Conservation (phyloP, 768 basidiomycete species). For the Psilocybe azurescens region DNA sequence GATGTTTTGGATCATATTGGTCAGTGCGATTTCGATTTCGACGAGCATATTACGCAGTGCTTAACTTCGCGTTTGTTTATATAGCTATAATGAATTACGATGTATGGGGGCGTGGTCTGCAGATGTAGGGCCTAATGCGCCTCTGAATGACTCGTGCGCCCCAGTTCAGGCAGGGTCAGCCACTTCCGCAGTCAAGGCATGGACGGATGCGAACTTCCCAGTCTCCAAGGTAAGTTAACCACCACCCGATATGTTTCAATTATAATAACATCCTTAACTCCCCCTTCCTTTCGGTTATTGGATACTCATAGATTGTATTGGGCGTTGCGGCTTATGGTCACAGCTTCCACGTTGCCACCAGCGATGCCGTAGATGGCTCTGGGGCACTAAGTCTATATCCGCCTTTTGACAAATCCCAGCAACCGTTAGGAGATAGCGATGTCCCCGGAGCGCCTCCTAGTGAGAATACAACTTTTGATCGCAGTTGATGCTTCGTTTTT, state of each 20-base stretch:
- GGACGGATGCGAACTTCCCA: conserved; percentile 81
- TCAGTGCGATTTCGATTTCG: conserved; percentile 20
- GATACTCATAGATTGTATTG: conserved; percentile 60
- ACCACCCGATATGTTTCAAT: neutral
- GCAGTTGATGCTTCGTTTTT: neutral
- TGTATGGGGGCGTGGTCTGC: conserved; percentile 56
- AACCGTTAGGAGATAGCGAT: conserved; percentile 55
- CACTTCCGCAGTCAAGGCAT: conserved; percentile 68
- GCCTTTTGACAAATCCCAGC: conserved; percentile 48
- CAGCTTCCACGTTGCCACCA: conserved; percentile 58
- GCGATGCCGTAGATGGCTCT: conserved; percentile 41
- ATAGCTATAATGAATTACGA: conserved; percentile 72
- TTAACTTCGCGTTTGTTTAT: neutral
- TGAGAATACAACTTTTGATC: conserved; percentile 6
- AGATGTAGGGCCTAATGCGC: conserved; percentile 82
- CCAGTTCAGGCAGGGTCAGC: conserved; percentile 73
- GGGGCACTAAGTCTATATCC: conserved; percentile 49
- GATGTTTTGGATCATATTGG: conserved; percentile 59
- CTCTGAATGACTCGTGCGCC: conserved; percentile 78
- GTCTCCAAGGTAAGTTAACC: conserved; percentile 38
- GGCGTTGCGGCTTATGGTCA: conserved; percentile 87
- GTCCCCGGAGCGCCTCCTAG: conserved; percentile 24
- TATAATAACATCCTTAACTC: too few species aligned
- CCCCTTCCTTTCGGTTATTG: neutral
- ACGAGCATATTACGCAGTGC: neutral